Percentiles rank a stretch among this genome's conserved stretches.
Conservation (phyloP, 208 protist species). For the Endotrypanum monterogeii region DNA sequence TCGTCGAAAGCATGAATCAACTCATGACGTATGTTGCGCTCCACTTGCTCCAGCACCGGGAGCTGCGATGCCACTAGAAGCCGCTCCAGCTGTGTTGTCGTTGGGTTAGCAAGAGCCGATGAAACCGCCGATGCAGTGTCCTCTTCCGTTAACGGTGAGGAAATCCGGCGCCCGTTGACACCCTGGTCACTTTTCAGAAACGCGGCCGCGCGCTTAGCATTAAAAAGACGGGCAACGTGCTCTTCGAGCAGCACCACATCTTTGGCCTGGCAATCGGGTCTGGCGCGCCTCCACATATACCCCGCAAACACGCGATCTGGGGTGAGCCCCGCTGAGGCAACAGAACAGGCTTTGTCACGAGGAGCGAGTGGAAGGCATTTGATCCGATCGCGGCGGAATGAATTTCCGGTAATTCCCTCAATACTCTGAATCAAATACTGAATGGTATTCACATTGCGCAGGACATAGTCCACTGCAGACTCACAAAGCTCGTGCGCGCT, state of each 20-base stretch:
- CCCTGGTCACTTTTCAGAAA: slow-evolving; percentile 25
- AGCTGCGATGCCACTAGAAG: slow-evolving; percentile 28
- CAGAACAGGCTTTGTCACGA: background rate
- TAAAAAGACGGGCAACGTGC: slow-evolving; percentile 31
- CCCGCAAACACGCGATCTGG: slow-evolving; percentile 48
- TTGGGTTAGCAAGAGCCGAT: background rate
- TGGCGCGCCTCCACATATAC: slow-evolving; percentile 77
- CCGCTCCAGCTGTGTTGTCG: slow-evolving; percentile 6
- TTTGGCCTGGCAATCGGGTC: slow-evolving; percentile 60
- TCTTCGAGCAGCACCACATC: slow-evolving; percentile 84
- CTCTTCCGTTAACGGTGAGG: background rate
- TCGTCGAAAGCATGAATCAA: slow-evolving; percentile 96
- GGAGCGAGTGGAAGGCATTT: slow-evolving; percentile 58
- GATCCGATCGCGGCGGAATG: slow-evolving; percentile 72
- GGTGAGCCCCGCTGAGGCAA: slow-evolving; percentile 7
- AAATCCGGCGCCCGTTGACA: slow-evolving; percentile 3
- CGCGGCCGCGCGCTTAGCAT: slow-evolving; percentile 10
- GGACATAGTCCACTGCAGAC: slow-evolving; percentile 67
- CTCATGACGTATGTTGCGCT: slow-evolving; percentile 92
- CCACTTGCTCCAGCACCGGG: slow-evolving; percentile 45
- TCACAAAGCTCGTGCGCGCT: slow-evolving; percentile 65
- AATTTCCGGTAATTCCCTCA: slow-evolving; percentile 51
- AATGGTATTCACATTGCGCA: slow-evolving; percentile 78
- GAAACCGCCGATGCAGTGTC: background rate
- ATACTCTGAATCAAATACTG: slow-evolving; percentile 86